Evolutionary conservation across 805 yeast species (phyloP).

Genomic region (Scheffersomyces stipitis): DNA sequence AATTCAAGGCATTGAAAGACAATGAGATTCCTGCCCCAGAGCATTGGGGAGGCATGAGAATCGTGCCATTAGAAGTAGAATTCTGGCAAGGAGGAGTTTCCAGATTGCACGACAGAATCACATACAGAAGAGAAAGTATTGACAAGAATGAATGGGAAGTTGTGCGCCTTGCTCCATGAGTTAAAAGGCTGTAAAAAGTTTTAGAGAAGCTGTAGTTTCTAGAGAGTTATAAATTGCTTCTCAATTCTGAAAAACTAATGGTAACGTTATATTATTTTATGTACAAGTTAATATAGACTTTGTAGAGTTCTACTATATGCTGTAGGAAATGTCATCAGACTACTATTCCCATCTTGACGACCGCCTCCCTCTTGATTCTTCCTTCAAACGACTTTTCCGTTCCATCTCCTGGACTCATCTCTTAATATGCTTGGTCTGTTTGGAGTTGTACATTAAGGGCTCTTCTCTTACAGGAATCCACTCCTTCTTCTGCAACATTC

Average conservation of each 20-base stretch:
- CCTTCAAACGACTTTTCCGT: too few relatives aligned
- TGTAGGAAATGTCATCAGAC: too few relatives aligned
- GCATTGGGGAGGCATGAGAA: constrained; percentile 92
- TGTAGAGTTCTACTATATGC: too few relatives aligned
- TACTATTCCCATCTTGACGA: too few relatives aligned
- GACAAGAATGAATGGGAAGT: constrained; percentile 59
- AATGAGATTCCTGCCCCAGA: constrained; percentile 86
- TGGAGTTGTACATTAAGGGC: constrained; percentile 34
- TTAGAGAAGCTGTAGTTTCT: too few relatives aligned
- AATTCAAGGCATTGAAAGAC: constrained; percentile 56
- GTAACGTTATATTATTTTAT: too few relatives aligned
- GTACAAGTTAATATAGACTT: too few relatives aligned
- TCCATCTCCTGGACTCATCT: too few relatives aligned
- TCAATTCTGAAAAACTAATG: too few relatives aligned
- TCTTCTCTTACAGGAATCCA: constrained; percentile 45
- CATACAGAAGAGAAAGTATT: constrained; percentile 55
- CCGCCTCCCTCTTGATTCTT: too few relatives aligned
- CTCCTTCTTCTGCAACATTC: constrained; percentile 37
- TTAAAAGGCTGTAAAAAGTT: too few relatives aligned
- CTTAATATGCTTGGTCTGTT: constrained; percentile 22
- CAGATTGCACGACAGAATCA: constrained; percentile 86
- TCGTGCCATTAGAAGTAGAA: constrained; percentile 87
- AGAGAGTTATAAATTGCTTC: too few relatives aligned
- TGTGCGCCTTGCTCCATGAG: constrained; percentile 69
- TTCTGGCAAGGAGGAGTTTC: constrained; percentile 96